These are phyloP conservation scores for Arabidopsis hybrid DNA, from an alignment of 441 rosid genomes.

Conservation along the genomic window DNA sequence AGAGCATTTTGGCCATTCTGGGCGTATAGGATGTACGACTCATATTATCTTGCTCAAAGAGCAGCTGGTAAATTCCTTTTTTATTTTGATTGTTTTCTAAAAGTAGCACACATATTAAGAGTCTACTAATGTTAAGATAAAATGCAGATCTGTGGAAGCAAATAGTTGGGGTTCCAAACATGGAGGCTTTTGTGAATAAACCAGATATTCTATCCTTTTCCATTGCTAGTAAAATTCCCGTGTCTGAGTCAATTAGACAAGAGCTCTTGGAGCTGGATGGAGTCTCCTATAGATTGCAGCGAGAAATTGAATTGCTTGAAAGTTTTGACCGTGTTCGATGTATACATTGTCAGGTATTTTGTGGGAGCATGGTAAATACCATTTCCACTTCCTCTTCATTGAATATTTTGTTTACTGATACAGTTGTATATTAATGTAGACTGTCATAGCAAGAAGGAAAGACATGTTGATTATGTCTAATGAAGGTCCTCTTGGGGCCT, in stretches of 20 bases:
- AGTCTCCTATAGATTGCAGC: slow-evolving; percentile 80
- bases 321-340: slow-evolving; percentile 78
- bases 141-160: slow-evolving; percentile 94
- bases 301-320: slow-evolving; percentile 83
- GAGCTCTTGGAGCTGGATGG: slow-evolving; percentile 96
- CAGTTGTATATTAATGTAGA: slow-evolving; percentile 49
- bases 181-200: slow-evolving; percentile 74
- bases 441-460: slow-evolving; percentile 81
- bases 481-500: slow-evolving; percentile 97
- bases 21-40: slow-evolving; percentile 88
- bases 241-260: slow-evolving; percentile 84
- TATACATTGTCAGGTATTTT: slow-evolving; percentile 77
- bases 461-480: slow-evolving; percentile 96
- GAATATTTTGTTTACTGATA: slow-evolving; percentile 3
- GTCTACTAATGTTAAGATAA: slow-evolving; percentile 27
- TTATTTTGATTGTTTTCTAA: neutral
- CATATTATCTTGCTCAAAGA: slow-evolving; percentile 82
- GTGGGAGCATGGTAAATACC: slow-evolving; percentile 1
- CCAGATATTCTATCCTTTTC: slow-evolving; percentile 85
- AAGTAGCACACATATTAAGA: neutral
- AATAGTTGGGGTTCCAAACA: slow-evolving; percentile 71
- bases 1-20: slow-evolving; percentile 89
- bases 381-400: slow-evolving; percentile 21
- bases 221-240: slow-evolving; percentile 94
- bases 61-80: slow-evolving; percentile 73